Conservation (phyloP, 2,329 filamentous ascomycete genomes). For the Epichloe aotearoae region DNA sequence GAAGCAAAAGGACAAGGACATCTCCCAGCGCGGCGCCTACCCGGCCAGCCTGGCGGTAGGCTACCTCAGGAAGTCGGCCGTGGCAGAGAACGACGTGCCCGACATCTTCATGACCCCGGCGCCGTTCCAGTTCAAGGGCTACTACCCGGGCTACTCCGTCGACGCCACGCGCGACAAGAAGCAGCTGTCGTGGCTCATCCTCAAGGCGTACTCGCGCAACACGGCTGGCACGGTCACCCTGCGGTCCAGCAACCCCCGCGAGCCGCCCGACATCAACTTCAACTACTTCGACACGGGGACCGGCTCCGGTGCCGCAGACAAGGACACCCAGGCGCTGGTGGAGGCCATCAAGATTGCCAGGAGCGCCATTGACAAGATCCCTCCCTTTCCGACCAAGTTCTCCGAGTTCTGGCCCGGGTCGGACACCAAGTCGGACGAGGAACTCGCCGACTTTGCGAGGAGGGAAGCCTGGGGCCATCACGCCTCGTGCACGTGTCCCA, state of each 20-base stretch:
- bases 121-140: not conserved
- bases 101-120: not conserved
- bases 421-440: conserved; percentile 2
- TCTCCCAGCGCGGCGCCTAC: not conserved
- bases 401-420: conserved; percentile 9
- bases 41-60: not conserved
- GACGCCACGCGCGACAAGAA: not conserved
- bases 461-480: conserved; percentile 44
- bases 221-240: conserved; percentile 44
- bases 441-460: conserved; percentile 26
- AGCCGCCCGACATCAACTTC: too few species aligned
- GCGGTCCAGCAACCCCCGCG: conserved; percentile 27
- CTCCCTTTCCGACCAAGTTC: conserved; percentile 35
- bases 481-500: conserved; percentile 40
- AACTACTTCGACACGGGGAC: too few species aligned
- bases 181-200: not conserved
- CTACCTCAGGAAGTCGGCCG: not conserved
- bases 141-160: not conserved
- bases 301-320: conserved; percentile 9
- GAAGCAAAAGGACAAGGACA: conserved; percentile 4
- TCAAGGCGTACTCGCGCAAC: not conserved
- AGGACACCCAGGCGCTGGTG: conserved; percentile 30
- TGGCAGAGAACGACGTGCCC: not conserved
- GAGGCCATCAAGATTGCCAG: conserved; percentile 11
- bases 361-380: conserved; percentile 41